phyloP scores from a whole-genome alignment of 768 basidiomycete species.

The Pulveroboletus sp. region DNA sequence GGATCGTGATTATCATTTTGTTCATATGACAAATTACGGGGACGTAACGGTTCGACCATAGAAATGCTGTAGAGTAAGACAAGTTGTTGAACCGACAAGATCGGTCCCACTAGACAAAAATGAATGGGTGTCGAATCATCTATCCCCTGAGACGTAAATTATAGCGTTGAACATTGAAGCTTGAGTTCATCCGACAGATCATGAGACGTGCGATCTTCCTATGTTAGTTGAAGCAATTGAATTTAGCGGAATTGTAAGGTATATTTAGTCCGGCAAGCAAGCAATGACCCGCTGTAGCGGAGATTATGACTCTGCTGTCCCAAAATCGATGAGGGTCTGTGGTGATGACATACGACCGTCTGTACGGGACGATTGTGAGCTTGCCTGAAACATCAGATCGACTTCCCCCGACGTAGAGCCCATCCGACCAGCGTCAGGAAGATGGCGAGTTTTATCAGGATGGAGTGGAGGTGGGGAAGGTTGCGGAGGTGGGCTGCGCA shows the following conservation, averaged over 20 bases:
- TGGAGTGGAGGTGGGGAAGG: constrained; percentile 25
- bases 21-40: background rate
- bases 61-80: constrained; percentile 5
- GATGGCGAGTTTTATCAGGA: constrained; percentile 45
- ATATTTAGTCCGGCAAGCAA: constrained; percentile 15
- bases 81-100: background rate
- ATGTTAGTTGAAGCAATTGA: constrained; percentile 33
- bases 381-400: constrained; percentile 25
- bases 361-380: constrained; percentile 27
- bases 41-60: background rate
- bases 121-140: background rate
- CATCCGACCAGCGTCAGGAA: constrained; percentile 34
- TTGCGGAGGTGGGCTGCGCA: constrained; percentile 32
- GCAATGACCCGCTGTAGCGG: constrained; percentile 6
- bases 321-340: constrained; percentile 30
- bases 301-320: constrained; percentile 21
- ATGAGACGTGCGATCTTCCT: constrained; percentile 16
- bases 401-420: constrained; percentile 22
- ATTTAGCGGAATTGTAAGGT: constrained; percentile 27
- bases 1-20: constrained; percentile 11
- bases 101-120: constrained; percentile 1
- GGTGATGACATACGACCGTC: constrained; percentile 28
- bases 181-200: constrained; percentile 16
- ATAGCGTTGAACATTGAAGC: constrained; percentile 10
- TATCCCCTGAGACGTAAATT: constrained; percentile 5